phyloP scores from a whole-genome alignment of 371 early-diverging fungal species.

The Apophysomyces elegans region DNA sequence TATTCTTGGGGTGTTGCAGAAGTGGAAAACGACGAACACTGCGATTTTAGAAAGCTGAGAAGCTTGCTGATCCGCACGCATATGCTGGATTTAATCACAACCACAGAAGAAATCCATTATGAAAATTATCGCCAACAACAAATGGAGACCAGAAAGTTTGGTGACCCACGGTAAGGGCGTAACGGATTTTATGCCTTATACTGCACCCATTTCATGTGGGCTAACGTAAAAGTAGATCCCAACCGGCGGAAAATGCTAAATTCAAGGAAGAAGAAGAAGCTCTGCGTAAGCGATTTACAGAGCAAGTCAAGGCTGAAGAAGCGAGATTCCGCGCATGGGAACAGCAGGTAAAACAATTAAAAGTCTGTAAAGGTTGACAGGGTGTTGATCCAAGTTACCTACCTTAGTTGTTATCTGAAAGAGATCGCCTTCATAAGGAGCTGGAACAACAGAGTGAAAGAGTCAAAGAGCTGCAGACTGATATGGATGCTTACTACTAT shows the following conservation, averaged over 20 bases:
- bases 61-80: constrained; percentile 89
- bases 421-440: constrained; percentile 96
- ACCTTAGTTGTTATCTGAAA: constrained; percentile 85
- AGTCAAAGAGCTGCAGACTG: constrained; percentile 89
- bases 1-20: constrained; percentile 94
- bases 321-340: constrained; percentile 96
- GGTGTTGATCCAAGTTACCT: neutral
- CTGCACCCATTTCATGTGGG: neutral
- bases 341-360: constrained; percentile 66
- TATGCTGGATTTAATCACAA: constrained; percentile 88
- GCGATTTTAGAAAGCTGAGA: constrained; percentile 93
- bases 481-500: constrained; percentile 63
- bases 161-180: constrained; percentile 67
- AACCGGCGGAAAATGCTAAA: constrained; percentile 82
- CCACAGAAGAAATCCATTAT: constrained; percentile 90
- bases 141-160: constrained; percentile 82
- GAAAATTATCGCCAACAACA: constrained; percentile 83
- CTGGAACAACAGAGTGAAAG: constrained; percentile 89
- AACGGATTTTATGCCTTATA: neutral
- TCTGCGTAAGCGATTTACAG: constrained; percentile 89
- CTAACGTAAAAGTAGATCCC: constrained; percentile 39
- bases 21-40: constrained; percentile 87
- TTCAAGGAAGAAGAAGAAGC: constrained; percentile 96
- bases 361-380: neutral
- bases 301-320: constrained; percentile 94